Evolutionary conservation across 305 asterid genomes (phyloP).

Genomic region (Rubia peregrina): DNA sequence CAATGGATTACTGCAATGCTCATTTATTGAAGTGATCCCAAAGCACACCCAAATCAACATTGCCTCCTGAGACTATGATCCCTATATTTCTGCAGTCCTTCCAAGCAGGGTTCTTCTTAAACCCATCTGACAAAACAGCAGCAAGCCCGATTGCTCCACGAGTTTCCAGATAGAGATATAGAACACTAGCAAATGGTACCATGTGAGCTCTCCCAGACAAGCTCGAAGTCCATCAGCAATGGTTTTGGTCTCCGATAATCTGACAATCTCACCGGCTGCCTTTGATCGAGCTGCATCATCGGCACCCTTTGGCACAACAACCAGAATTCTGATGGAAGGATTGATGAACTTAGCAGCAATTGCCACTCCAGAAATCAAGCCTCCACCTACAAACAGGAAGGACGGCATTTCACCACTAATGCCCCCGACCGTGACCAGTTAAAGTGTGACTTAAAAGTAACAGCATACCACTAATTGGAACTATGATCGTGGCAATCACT

Average conservation of each 20-base stretch:
- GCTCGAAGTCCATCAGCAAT: conserved; percentile 95
- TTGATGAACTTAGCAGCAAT: conserved; percentile 81
- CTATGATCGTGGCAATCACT: conserved; percentile 63
- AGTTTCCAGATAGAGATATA: background rate
- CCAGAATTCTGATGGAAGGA: conserved; percentile 61
- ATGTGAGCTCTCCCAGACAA: conserved; percentile 74
- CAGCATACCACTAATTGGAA: conserved; percentile 73
- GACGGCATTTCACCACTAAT: background rate
- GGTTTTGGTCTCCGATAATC: conserved; percentile 57
- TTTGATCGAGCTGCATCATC: conserved; percentile 82
- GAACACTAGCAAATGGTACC: conserved; percentile 30
- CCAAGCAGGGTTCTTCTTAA: conserved; percentile 42
- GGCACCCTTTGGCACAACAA: conserved; percentile 92
- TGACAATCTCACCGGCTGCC: conserved; percentile 50
- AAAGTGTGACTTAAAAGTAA: conserved; percentile 4
- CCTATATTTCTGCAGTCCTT: conserved; percentile 53
- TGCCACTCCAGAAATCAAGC: conserved; percentile 86
- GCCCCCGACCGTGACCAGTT: conserved; percentile 3
- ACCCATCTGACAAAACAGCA: conserved; percentile 60
- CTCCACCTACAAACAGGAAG: conserved; percentile 53
- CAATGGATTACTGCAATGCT: background rate
- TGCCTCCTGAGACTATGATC: conserved; percentile 84
- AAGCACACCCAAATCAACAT: conserved; percentile 71
- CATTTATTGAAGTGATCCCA: conserved; percentile 55
- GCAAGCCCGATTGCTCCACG: conserved; percentile 84